Base-by-base conservation (phyloP, 208 protist species). In the Crithidia thermophila region DNA sequence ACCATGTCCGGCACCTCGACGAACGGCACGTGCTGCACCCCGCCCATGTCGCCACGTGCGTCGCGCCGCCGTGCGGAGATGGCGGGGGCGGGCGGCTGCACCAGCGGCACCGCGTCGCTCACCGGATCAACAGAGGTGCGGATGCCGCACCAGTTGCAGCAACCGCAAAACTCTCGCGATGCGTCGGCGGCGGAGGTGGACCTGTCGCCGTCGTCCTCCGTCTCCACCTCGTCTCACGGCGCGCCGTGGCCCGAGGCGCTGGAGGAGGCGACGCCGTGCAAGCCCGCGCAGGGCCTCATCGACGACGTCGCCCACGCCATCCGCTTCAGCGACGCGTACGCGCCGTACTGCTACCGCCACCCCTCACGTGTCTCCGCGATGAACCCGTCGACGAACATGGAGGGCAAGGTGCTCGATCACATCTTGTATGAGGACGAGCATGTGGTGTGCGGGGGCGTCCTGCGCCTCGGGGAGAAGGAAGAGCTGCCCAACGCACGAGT, bases 361-460 rank as follows among this genome's bases (percentile, higher is more conserved):
- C 85, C 84, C 5, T 53, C 62, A 0, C 62, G 59, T 8, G 88
- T 96, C 16, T 85, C 86, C 0, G 86, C 86, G 4, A 81, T 93
- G 23, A 91, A 92, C 68, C 84, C 87, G 11, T 91, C 83, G 7
- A 81, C 78, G 9, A 88, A 85, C 57, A 71, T 72, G 56, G 88
- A 94, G 64, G 90, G 91, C 7, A 88, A 83, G 71, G 91, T 96
- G 53, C 69, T 94, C n/a, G 91, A 96, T 60, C 86, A 96, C 72
- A 84, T 96, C 47, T 49, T 96, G 8, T 82, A 86, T 52, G 84
- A 93, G 33, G 71, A 72, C 50, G 63, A 77, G 18, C 55, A 84
- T 23, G 45, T 94, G 3, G 62, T 69, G 21, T 93, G 87, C 62
- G 67, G 74, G 18, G 62, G 68, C 0, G 91, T 96, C 36, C 43